Conservation (phyloP, 2,329 filamentous ascomycete species). For the Teratosphaeriaceae sp. region DNA sequence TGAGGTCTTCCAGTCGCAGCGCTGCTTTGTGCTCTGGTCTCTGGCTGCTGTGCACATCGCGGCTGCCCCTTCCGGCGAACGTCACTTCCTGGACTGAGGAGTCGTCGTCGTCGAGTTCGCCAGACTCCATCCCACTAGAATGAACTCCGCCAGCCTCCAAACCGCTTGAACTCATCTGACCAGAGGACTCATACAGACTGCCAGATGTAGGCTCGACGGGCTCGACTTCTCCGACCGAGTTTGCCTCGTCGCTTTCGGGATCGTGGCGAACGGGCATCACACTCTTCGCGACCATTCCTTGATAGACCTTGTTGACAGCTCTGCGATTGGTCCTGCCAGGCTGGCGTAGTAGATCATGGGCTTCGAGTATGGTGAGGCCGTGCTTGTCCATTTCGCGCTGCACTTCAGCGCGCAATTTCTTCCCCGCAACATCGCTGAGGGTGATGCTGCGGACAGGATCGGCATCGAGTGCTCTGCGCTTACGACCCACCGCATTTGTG, state of each 20-base stretch:
- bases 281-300: not conserved
- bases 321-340: not conserved
- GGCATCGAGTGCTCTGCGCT: constrained; percentile 2
- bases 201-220: not conserved
- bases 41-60: too few species aligned
- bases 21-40: too few species aligned
- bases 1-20: constrained; percentile 3
- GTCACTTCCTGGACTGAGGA: too few species aligned
- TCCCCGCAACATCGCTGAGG: not conserved
- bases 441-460: not conserved
- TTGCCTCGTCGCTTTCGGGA: not conserved
- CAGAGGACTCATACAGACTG: not conserved
- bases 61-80: too few species aligned
- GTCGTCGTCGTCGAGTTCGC: too few species aligned
- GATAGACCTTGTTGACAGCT: not conserved
- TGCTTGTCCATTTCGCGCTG: not conserved
- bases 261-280: not conserved
- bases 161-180: not conserved
- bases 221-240: not conserved
- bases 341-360: not conserved
- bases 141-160: too few species aligned
- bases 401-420: not conserved
- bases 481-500: constrained; percentile 5
- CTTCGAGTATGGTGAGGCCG: not conserved
- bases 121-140: too few species aligned